Evolutionary conservation across 2,329 filamentous ascomycete species (phyloP).

Genomic region (Venturia carpophila): DNA sequence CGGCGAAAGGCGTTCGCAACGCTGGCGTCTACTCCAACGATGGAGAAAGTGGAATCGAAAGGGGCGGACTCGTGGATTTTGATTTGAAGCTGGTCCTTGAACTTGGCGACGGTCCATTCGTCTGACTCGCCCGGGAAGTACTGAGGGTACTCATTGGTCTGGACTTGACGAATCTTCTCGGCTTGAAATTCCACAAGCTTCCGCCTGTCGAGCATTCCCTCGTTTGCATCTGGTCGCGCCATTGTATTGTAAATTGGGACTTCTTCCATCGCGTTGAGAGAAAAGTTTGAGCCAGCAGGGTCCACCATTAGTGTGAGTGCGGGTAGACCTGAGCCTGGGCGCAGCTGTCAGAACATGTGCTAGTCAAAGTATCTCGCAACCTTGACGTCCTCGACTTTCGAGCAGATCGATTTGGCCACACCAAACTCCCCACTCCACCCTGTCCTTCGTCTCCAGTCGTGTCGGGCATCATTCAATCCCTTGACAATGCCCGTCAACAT

Average conservation of each 20-base stretch:
- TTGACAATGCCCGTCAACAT: slow-evolving; percentile 59
- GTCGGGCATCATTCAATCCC: slow-evolving; percentile 22
- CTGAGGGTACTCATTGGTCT: slow-evolving; percentile 84
- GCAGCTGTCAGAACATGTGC: background rate
- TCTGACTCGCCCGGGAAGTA: slow-evolving; percentile 62
- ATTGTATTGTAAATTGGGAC: background rate
- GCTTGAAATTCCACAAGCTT: slow-evolving; percentile 79
- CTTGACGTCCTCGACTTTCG: slow-evolving; percentile 1
- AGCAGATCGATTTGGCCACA: slow-evolving; percentile 10
- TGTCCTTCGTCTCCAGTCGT: background rate
- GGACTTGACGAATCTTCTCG: slow-evolving; percentile 84
- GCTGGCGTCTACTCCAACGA: slow-evolving; percentile 83
- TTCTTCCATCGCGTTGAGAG: background rate
- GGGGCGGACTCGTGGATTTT: slow-evolving; percentile 77
- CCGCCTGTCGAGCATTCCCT: slow-evolving; percentile 49
- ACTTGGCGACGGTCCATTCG: slow-evolving; percentile 63
- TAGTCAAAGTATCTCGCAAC: background rate
- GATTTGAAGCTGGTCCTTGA: slow-evolving; percentile 61
- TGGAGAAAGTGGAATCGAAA: slow-evolving; percentile 76
- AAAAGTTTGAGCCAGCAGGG: background rate
- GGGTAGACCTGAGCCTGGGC: background rate
- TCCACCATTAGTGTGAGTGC: too few species aligned
- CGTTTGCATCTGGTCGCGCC: slow-evolving; percentile 28
- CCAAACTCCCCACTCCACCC: slow-evolving; percentile 9
- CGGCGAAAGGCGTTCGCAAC: slow-evolving; percentile 96